Conservation (phyloP, 805 yeast genomes). For the Saccharomycopsis vini region DNA sequence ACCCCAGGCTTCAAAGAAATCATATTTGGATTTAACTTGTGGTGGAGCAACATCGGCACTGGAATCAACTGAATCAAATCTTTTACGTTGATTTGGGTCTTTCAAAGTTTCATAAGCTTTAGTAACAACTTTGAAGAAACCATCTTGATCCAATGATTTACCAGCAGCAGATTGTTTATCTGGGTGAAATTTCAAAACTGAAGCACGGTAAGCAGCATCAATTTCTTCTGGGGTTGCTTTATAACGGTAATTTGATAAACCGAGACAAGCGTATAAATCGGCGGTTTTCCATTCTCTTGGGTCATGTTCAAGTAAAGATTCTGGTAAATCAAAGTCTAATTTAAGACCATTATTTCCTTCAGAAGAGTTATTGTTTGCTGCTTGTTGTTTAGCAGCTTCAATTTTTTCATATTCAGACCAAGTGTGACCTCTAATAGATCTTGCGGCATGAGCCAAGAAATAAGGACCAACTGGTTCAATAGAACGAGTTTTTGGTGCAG, state of each 20-base stretch:
- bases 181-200: slow-evolving; percentile 95
- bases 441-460: slow-evolving; percentile 92
- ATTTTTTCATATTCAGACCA: slow-evolving; percentile 96
- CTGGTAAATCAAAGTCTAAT: slow-evolving; percentile 61
- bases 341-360: slow-evolving; percentile 53
- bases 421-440: slow-evolving; percentile 93
- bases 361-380: slow-evolving; percentile 31
- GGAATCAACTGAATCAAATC: slow-evolving; percentile 91
- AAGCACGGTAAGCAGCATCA: slow-evolving; percentile 93
- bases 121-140: slow-evolving; percentile 95
- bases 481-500: slow-evolving; percentile 65
- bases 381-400: slow-evolving; percentile 76
- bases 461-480: slow-evolving; percentile 95
- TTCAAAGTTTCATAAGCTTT: slow-evolving; percentile 87
- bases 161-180: slow-evolving; percentile 88
- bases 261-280: slow-evolving; percentile 93
- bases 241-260: slow-evolving; percentile 84
- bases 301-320: slow-evolving; percentile 71
- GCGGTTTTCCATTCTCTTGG: slow-evolving; percentile 98
- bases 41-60: slow-evolving; percentile 83
- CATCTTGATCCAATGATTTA: slow-evolving; percentile 75
- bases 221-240: slow-evolving; percentile 88
- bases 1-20: slow-evolving; percentile 86
- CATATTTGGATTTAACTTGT: slow-evolving; percentile 51
- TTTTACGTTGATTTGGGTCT: slow-evolving; percentile 81